Evolutionary conservation across 805 yeast genomes (phyloP), one percentile per base, ranked within the genome.

Genomic region (Saccharomycopsis fodiens): DNA sequence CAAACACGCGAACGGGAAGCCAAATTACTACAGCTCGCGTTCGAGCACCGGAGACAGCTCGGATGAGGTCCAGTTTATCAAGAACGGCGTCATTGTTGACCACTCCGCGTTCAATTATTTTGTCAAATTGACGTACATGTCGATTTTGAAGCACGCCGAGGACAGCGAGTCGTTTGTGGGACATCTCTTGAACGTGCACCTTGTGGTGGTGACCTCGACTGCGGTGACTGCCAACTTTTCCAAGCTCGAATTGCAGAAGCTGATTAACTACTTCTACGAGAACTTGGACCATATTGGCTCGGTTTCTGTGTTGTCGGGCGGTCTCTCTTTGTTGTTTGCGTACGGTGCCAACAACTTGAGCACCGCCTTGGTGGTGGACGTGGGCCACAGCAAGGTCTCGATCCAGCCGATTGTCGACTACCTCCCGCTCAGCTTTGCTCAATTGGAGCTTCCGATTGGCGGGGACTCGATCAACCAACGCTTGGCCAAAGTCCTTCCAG

Each of bases 351-450:
- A 68, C 5, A 64, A 59, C 19, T 65, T 78, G 8, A 73, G 79
- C 34, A 83, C 79, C 50, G 73, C 88, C 1, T 65, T 83, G 31
- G 83, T 91, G 15, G 76, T 91, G 35, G 95, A 91, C 61, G 71
- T 91, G 39, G 97, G 97, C 16, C 67, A 68, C 51, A 76, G 79
- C 20, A 76, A 81, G 54, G 77, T 88, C 2, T 95, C 87, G 59
- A 69, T 91, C 20, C 70, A 80, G 10, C 93, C 96, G 2, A 76
- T 91, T n/a, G 62, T 84, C 25, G 93, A 85, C 51, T 86, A 76
- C 56, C 78, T 79, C 47, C 71, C 76, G 4, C 64, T 81, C 44
- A 69, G 71, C 25, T 76, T 75, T 52, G 80, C 87, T 3, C 65
- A 72, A 25, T 62, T 62, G 27, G 64, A 68, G 12, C 58, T 81